Conservation (phyloP, 78 protist species). For the Pigoraptor vietnamica region DNA sequence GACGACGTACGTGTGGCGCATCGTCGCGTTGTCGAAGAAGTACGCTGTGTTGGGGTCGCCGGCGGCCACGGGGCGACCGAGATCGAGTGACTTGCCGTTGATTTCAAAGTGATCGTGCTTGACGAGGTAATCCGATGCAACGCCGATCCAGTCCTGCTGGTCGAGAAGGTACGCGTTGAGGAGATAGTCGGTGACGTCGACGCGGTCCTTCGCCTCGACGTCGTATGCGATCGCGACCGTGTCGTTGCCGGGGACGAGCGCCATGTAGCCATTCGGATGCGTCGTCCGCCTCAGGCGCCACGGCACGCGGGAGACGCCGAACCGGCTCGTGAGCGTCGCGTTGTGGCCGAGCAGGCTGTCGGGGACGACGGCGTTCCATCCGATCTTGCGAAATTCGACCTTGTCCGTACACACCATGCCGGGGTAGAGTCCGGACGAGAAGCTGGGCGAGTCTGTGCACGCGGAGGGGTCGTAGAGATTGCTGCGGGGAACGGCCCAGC, state of each 20-base stretch:
- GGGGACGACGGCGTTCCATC: not conserved
- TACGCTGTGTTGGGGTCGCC: not conserved
- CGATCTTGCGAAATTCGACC: not conserved
- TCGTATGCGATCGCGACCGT: not conserved
- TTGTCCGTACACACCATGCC: not conserved
- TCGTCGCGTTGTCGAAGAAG: not conserved
- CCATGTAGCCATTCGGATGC: constrained; percentile 3
- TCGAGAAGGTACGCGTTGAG: not conserved
- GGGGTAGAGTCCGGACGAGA: not conserved
- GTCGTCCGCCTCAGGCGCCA: not conserved
- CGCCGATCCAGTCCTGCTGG: not conserved
- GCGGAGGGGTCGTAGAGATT: not conserved
- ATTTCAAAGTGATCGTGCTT: not conserved
- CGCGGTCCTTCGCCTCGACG: not conserved
- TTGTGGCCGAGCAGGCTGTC: not conserved
- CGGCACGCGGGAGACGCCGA: not conserved
- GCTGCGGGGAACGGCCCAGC: not conserved
- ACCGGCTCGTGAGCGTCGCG: not conserved
- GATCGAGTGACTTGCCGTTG: not conserved
- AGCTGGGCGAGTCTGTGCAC: not conserved
- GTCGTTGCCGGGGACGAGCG: not conserved
- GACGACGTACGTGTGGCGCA: not conserved
- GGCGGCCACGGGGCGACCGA: not conserved
- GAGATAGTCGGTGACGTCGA: not conserved
- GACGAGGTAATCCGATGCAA: not conserved